phyloP scores from a whole-genome alignment of 2,329 filamentous ascomycete genomes.

The Apiospora malaysiana region DNA sequence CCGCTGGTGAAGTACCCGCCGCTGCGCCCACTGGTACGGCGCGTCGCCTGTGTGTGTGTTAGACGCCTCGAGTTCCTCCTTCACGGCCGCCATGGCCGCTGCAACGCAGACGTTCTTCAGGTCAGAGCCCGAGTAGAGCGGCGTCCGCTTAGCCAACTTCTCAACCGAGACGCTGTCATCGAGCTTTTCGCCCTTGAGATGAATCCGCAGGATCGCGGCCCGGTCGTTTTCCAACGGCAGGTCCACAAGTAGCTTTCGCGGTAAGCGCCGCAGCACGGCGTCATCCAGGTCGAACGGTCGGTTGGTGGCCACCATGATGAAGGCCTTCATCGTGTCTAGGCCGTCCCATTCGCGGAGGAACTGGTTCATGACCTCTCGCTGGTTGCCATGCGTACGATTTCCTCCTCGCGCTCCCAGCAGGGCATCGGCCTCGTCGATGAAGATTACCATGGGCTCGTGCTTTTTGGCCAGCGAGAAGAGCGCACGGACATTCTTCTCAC shows the following conservation, averaged over 20 bases:
- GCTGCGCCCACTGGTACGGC: slow-evolving; percentile 68
- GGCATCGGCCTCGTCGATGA: slow-evolving; percentile 96
- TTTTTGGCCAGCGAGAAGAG: slow-evolving; percentile 93
- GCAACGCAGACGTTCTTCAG: slow-evolving; percentile 84
- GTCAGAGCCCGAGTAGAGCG: slow-evolving; percentile 82
- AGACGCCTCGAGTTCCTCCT: slow-evolving; percentile 66
- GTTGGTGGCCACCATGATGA: slow-evolving; percentile 98
- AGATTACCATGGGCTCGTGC: slow-evolving; percentile 88
- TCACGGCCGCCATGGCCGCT: slow-evolving; percentile 78
- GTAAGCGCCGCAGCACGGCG: slow-evolving; percentile 78
- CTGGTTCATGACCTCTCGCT: slow-evolving; percentile 93
- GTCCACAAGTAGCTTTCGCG: slow-evolving; percentile 75
- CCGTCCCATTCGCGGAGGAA: slow-evolving; percentile 98
- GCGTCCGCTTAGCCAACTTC: slow-evolving; percentile 69
- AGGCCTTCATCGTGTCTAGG: slow-evolving; percentile 79
- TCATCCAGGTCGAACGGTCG: slow-evolving; percentile 94
- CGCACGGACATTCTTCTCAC: slow-evolving; percentile 93
- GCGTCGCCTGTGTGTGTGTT: slow-evolving; percentile 44
- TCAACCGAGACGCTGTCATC: slow-evolving; percentile 66
- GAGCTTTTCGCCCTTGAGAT: slow-evolving; percentile 71
- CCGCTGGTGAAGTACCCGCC: slow-evolving; percentile 65
- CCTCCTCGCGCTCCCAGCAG: slow-evolving; percentile 82
- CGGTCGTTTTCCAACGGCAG: slow-evolving; percentile 71
- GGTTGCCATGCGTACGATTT: slow-evolving; percentile 68
- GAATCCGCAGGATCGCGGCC: slow-evolving; percentile 71